phyloP scores from a whole-genome alignment of 257 asterid species.

The Ehretia macrophylla region DNA sequence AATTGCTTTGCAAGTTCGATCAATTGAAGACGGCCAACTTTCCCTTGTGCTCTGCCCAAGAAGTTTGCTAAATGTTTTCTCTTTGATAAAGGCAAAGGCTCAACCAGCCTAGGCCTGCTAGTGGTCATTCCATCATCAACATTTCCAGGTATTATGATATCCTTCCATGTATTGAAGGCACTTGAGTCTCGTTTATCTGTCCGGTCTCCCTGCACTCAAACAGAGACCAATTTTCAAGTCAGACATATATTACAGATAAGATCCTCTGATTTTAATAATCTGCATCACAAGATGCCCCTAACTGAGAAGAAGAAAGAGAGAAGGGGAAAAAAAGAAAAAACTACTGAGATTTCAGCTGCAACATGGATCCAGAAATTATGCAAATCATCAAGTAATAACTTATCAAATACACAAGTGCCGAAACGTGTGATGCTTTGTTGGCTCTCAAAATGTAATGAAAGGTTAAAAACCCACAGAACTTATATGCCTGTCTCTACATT shows the following conservation, averaged over 20 bases:
- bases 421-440: too few species aligned
- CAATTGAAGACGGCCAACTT: slow-evolving; percentile 74
- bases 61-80: slow-evolving; percentile 82
- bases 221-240: slow-evolving; percentile 6
- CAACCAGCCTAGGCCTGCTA: slow-evolving; percentile 53
- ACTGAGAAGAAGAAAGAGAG: too few species aligned
- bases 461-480: too few species aligned
- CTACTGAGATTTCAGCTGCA: too few species aligned
- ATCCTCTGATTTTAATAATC: neutral
- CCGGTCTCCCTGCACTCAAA: slow-evolving; percentile 75
- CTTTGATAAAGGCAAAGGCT: slow-evolving; percentile 78
- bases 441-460: too few species aligned
- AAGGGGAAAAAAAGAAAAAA: too few species aligned
- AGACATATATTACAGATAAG: slow-evolving; percentile 3
- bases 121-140: slow-evolving; percentile 92
- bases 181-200: slow-evolving; percentile 89
- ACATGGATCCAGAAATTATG: too few species aligned
- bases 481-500: too few species aligned
- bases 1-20: slow-evolving; percentile 75
- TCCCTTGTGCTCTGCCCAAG: slow-evolving; percentile 95
- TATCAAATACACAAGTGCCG: too few species aligned
- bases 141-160: slow-evolving; percentile 90
- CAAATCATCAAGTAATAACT: too few species aligned
- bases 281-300: neutral
- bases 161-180: slow-evolving; percentile 97